Conservation (phyloP, 148 eudicot species). For the Bassia scoparia region DNA sequence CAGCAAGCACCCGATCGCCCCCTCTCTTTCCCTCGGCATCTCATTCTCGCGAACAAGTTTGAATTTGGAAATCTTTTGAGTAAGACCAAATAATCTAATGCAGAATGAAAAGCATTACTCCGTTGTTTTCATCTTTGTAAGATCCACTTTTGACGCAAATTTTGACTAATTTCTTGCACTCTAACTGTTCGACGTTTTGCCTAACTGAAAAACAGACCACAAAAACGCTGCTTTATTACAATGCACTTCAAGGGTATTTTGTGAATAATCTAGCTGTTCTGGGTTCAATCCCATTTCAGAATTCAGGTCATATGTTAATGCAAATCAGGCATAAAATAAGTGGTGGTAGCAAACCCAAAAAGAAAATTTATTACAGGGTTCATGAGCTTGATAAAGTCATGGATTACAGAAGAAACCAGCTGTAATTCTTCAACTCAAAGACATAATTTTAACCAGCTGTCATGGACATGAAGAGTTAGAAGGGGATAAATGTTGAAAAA, state of each 20-base stretch:
- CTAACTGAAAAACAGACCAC: background rate
- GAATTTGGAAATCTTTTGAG: too few relatives aligned
- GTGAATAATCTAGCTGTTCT: background rate
- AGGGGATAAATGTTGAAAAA: too few relatives aligned
- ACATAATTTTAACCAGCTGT: too few relatives aligned
- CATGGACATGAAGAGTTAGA: too few relatives aligned
- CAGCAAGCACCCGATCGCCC: too few relatives aligned
- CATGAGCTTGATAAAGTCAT: conserved; percentile 76
- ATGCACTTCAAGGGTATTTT: conserved; percentile 23
- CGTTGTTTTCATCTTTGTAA: background rate
- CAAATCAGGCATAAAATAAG: conserved; percentile 55
- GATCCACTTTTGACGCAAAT: background rate
- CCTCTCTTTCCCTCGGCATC: too few relatives aligned
- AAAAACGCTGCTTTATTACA: background rate
- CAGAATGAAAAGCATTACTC: too few relatives aligned
- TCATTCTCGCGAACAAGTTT: too few relatives aligned
- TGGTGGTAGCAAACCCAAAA: conserved; percentile 78
- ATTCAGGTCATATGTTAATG: conserved; percentile 36
- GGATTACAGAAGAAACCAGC: conserved; percentile 81
- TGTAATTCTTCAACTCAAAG: conserved; percentile 53
- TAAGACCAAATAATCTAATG: too few relatives aligned
- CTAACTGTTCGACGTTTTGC: conserved; percentile 30
- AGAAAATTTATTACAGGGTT: conserved; percentile 67
- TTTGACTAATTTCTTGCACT: too few relatives aligned
- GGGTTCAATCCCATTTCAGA: conserved; percentile 25